These are phyloP conservation scores for Phallus indusiatus DNA, from an alignment of 768 basidiomycete species.

Conservation along the genomic window DNA sequence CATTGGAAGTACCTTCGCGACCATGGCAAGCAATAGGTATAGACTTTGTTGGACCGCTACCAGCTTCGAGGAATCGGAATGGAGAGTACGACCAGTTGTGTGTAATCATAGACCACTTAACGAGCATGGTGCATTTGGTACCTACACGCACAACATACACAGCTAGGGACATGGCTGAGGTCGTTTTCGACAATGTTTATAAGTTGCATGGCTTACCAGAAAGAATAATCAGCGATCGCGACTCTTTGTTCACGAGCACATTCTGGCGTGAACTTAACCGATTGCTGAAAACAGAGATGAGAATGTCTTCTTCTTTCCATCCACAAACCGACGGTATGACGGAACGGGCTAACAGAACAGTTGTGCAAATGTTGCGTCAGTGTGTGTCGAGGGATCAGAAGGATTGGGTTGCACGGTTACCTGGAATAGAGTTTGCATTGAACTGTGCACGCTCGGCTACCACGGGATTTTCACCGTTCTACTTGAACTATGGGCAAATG, in stretches of 20 bases:
- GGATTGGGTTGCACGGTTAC: slow-evolving; percentile 22
- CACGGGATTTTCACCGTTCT: slow-evolving; percentile 29
- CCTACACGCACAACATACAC: slow-evolving; percentile 20
- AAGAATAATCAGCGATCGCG: slow-evolving; percentile 24
- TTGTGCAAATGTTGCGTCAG: slow-evolving; percentile 22
- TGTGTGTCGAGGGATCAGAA: slow-evolving; percentile 18
- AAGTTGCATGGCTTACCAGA: slow-evolving; percentile 31
- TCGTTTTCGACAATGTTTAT: slow-evolving; percentile 16
- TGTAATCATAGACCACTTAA: slow-evolving; percentile 18
- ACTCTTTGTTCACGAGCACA: slow-evolving; percentile 22
- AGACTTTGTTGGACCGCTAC: slow-evolving; percentile 19
- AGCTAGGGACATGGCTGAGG: slow-evolving; percentile 25
- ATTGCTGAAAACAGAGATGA: slow-evolving; percentile 20
- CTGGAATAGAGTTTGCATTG: slow-evolving; percentile 29
- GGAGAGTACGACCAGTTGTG: slow-evolving; percentile 18
- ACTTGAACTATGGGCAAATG: slow-evolving; percentile 23
- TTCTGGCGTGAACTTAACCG: slow-evolving; percentile 25
- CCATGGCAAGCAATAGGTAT: slow-evolving; percentile 23
- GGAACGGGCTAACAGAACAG: slow-evolving; percentile 23
- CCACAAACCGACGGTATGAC: slow-evolving; percentile 28
- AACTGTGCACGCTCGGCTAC: slow-evolving; percentile 25
- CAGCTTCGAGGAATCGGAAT: slow-evolving; percentile 15
- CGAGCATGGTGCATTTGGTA: slow-evolving; percentile 20
- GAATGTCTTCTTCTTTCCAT: slow-evolving; percentile 26
- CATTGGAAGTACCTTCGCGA: slow-evolving; percentile 15